Conservation (phyloP, 768 basidiomycete species). For the Albatrellus ellisii region DNA sequence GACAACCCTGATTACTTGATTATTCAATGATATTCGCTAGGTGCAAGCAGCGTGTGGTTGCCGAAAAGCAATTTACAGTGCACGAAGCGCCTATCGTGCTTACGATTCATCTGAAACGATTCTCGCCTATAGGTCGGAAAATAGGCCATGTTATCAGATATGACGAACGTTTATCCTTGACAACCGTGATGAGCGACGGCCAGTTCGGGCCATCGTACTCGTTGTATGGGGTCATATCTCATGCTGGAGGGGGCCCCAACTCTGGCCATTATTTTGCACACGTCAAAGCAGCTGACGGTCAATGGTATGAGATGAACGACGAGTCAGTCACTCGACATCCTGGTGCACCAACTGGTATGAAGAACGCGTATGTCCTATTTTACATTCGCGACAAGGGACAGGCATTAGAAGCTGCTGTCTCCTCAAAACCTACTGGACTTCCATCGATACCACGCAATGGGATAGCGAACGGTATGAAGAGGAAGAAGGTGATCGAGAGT, state of each 20-base stretch:
- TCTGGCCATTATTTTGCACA: slow-evolving; percentile 93
- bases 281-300: slow-evolving; percentile 53
- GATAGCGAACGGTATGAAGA: slow-evolving; percentile 36
- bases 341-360: slow-evolving; percentile 41
- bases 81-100: slow-evolving; percentile 80
- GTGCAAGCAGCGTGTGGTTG: slow-evolving; percentile 84
- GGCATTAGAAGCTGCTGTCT: slow-evolving; percentile 50
- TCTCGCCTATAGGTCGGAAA: slow-evolving; percentile 84
- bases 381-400: slow-evolving; percentile 79
- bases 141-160: slow-evolving; percentile 70
- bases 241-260: slow-evolving; percentile 86
- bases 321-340: slow-evolving; percentile 42
- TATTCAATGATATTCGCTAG: slow-evolving; percentile 25
- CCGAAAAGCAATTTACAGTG: slow-evolving; percentile 83
- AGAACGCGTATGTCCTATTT: slow-evolving; percentile 87
- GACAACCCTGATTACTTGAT: not conserved
- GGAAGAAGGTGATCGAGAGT: slow-evolving; percentile 37
- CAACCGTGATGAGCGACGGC: slow-evolving; percentile 73
- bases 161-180: slow-evolving; percentile 57
- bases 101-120: slow-evolving; percentile 91
- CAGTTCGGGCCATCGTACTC: slow-evolving; percentile 70
- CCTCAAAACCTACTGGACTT: slow-evolving; percentile 16
- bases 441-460: slow-evolving; percentile 15
- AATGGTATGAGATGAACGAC: slow-evolving; percentile 95
- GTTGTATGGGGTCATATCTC: slow-evolving; percentile 85